Percentiles rank a stretch among this genome's conserved stretches.
Evolutionary conservation across 2,329 filamentous ascomycete species (phyloP).

Genomic region (Nemania sp.): DNA sequence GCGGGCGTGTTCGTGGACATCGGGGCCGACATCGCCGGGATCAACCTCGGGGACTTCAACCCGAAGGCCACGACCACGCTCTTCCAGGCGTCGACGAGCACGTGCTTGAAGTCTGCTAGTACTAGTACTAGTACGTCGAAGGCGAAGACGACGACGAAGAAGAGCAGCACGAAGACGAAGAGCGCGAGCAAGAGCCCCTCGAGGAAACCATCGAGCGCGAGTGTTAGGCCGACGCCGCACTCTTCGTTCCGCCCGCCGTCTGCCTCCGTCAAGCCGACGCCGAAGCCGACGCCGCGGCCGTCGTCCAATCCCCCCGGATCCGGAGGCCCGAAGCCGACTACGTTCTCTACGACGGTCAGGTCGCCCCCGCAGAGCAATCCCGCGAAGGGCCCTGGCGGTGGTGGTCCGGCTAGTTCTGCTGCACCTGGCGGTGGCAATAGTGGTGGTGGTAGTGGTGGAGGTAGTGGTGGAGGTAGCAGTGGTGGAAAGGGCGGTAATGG

Average conservation of each 20-base stretch:
- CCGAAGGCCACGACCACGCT: slow-evolving; percentile 46
- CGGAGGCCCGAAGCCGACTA: slow-evolving; percentile 36
- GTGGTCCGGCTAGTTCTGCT: background rate
- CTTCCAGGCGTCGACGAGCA: slow-evolving; percentile 44
- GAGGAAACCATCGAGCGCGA: background rate
- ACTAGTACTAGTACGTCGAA: slow-evolving; percentile 22
- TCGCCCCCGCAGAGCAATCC: background rate
- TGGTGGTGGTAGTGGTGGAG: background rate
- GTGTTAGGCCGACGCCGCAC: background rate
- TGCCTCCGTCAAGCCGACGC: background rate
- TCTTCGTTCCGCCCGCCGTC: background rate
- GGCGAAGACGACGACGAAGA: slow-evolving; percentile 9
- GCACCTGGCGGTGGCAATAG: background rate
- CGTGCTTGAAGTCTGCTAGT: slow-evolving; percentile 39
- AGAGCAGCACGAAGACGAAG: slow-evolving; percentile 19
- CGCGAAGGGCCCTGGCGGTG: too few relatives aligned
- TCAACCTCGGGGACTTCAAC: slow-evolving; percentile 42
- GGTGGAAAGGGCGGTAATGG: background rate
- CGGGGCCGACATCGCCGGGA: slow-evolving; percentile 43
- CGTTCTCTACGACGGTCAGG: slow-evolving; percentile 44
- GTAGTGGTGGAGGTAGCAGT: background rate
- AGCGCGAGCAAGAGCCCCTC: slow-evolving; percentile 1
- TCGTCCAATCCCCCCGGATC: slow-evolving; percentile 27
- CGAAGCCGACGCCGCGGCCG: slow-evolving; percentile 8
- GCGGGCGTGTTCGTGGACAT: slow-evolving; percentile 48